phyloP scores from a whole-genome alignment of 106 monocot species.

The Cymbidium sinense region DNA sequence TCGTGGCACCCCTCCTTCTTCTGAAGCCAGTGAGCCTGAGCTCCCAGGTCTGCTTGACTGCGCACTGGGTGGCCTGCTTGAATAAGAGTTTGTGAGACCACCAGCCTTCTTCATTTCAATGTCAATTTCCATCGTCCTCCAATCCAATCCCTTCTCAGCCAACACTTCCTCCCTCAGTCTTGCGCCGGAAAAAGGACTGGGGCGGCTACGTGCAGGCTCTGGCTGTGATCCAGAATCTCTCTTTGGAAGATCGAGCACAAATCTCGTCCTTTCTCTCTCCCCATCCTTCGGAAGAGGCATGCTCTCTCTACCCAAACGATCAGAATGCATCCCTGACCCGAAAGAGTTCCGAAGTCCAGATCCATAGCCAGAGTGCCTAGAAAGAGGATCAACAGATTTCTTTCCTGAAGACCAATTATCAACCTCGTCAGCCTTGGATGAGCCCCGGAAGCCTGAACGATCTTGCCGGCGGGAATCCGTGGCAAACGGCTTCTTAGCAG shows the following conservation, averaged over 20 bases:
- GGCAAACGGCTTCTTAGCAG: conserved; percentile 31
- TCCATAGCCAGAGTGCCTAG: conserved; percentile 32
- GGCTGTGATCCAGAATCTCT: conserved; percentile 7
- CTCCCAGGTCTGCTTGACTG: conserved; percentile 42
- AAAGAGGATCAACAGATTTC: conserved; percentile 15
- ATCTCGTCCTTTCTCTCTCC: conserved; percentile 37
- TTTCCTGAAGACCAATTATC: conserved; percentile 45
- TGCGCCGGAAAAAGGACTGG: conserved; percentile 47
- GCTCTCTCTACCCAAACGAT: conserved; percentile 32
- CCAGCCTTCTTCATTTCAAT: conserved; percentile 37
- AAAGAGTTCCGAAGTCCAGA: conserved; percentile 29
- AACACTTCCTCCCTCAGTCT: conserved; percentile 64
- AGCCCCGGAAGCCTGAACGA: conserved; percentile 24
- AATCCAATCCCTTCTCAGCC: conserved; percentile 55
- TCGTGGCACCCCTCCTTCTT: conserved; percentile 10
- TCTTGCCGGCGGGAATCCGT: conserved; percentile 21
- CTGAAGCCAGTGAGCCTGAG: conserved; percentile 8
- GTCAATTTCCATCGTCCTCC: conserved; percentile 50
- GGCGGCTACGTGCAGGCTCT: conserved; percentile 16
- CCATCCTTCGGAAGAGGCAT: conserved; percentile 16
- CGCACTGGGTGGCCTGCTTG: conserved; percentile 52
- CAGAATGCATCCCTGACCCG: conserved; percentile 20
- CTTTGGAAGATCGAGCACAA: conserved; percentile 49
- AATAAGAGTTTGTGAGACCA: conserved; percentile 46
- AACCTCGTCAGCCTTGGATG: conserved; percentile 37